A percentile compares a stretch with the other conserved stretches of the same genome.
These are phyloP conservation scores for Quercus cerris DNA, from an alignment of 306 rosid genomes.

Conservation along the genomic window DNA sequence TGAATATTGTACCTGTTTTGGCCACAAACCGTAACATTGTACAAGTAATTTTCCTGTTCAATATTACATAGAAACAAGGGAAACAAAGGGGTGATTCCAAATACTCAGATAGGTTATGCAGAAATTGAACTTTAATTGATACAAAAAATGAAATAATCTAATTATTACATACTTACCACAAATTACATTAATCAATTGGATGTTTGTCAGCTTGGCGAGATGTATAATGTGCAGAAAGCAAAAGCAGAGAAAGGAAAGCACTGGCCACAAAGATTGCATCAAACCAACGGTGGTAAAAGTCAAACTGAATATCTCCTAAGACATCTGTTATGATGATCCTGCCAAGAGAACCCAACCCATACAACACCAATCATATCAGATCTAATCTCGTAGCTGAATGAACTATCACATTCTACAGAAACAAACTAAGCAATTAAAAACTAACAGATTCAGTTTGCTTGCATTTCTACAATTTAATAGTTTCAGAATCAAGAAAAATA, in stretches of 20 bases:
- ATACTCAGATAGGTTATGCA: not conserved
- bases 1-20: not conserved
- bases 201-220: conserved; percentile 95
- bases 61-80: not conserved
- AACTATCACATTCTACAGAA: not conserved
- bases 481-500: not conserved
- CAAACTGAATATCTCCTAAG: conserved; percentile 96
- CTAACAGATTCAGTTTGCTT: not conserved
- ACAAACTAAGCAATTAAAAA: not conserved
- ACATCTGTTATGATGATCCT: conserved; percentile 98
- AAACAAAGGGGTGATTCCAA: not conserved
- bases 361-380: not conserved
- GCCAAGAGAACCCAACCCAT: conserved; percentile 30
- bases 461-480: not conserved
- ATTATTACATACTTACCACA: conserved; percentile 4
- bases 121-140: not conserved
- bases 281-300: conserved; percentile 98
- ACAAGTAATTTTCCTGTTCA: conserved; percentile 6
- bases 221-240: conserved; percentile 93
- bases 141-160: conserved; percentile 2
- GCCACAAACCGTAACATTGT: not conserved
- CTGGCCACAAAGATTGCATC: conserved; percentile 98
- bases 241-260: conserved; percentile 94
- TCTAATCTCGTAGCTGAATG: not conserved
- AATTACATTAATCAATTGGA: conserved; percentile 66